Percentiles rank a stretch among this genome's conserved stretches.
Evolutionary conservation across 1,139 yeast genomes (phyloP).

Genomic region (Candida sojae): DNA sequence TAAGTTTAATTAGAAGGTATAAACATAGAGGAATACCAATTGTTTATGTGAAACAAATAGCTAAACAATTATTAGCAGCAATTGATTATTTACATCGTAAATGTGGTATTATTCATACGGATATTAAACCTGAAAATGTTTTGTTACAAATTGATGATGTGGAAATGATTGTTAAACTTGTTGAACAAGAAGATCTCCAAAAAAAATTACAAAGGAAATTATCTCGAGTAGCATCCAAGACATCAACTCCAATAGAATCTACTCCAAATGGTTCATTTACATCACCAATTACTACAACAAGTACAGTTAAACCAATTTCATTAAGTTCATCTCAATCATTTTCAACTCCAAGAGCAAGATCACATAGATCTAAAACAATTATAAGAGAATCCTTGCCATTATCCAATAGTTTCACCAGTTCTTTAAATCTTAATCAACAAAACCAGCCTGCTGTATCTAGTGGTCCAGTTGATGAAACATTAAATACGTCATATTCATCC

Average conservation of each 20-base stretch:
- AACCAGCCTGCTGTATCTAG: slow-evolving; percentile 1
- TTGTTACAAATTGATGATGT: slow-evolving; percentile 78
- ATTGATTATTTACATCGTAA: slow-evolving; percentile 79
- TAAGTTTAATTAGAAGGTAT: slow-evolving; percentile 68
- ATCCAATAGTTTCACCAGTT: slow-evolving; percentile 49
- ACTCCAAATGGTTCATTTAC: slow-evolving; percentile 19
- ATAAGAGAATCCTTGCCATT: slow-evolving; percentile 87
- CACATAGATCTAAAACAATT: slow-evolving; percentile 65
- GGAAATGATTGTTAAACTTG: slow-evolving; percentile 60
- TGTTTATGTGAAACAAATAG: slow-evolving; percentile 74
- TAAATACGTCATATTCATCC: slow-evolving; percentile 44
- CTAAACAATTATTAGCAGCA: slow-evolving; percentile 74
- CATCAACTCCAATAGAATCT: slow-evolving; percentile 25
- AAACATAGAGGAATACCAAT: slow-evolving; percentile 76
- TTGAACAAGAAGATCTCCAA: slow-evolving; percentile 56
- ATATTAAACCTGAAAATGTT: slow-evolving; percentile 88
- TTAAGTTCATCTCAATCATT: not conserved
- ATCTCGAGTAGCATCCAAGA: slow-evolving; percentile 34
- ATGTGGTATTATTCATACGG: slow-evolving; percentile 92
- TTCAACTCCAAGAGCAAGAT: slow-evolving; percentile 41
- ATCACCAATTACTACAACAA: slow-evolving; percentile 5
- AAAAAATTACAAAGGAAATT: slow-evolving; percentile 41
- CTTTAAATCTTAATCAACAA: slow-evolving; percentile 17
- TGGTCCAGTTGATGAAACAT: slow-evolving; percentile 14
- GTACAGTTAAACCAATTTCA: slow-evolving; percentile 3